Conservation (phyloP, 352 stramenopile genomes). For the Globisporangium perplexum region DNA sequence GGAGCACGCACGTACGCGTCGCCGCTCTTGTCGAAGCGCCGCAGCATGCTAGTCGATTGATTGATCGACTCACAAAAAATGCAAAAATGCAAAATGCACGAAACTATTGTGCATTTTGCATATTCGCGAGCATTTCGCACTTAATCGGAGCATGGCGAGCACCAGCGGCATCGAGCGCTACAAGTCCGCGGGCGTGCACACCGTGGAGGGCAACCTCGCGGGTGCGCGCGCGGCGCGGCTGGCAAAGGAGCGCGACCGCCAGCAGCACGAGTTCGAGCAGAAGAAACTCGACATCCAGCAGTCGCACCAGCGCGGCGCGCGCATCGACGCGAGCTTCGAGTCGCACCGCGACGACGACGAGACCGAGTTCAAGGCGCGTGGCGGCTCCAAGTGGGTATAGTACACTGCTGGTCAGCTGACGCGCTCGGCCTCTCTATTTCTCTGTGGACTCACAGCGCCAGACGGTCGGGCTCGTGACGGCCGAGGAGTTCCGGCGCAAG, state of each 20-base stretch:
- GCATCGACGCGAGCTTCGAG: constrained; percentile 92
- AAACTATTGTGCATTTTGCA: too few relatives aligned
- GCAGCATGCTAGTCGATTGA: constrained; percentile 41
- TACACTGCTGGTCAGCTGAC: not conserved
- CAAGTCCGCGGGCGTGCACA: constrained; percentile 90
- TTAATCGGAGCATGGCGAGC: not conserved
- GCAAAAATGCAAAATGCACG: too few relatives aligned
- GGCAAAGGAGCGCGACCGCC: constrained; percentile 89
- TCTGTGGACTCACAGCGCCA: constrained; percentile 38
- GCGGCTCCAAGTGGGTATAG: not conserved
- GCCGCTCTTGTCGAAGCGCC: constrained; percentile 49
- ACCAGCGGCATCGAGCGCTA: constrained; percentile 54
- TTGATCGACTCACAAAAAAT: too few relatives aligned
- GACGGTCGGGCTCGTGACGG: constrained; percentile 92
- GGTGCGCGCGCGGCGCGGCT: constrained; percentile 88
- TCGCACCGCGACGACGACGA: constrained; percentile 77
- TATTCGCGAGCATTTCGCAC: constrained; percentile 1
- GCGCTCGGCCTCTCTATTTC: not conserved
- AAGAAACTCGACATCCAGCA: constrained; percentile 90
- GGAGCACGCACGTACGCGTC: constrained; percentile 28
- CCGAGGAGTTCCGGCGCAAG: constrained; percentile 90
- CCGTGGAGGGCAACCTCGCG: constrained; percentile 95
- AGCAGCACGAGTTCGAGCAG: constrained; percentile 92
- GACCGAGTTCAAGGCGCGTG: constrained; percentile 78
- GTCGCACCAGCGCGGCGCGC: constrained; percentile 65